Base-by-base conservation (phyloP, 371 early-diverging fungal species). In the Mortierella sp. region DNA sequence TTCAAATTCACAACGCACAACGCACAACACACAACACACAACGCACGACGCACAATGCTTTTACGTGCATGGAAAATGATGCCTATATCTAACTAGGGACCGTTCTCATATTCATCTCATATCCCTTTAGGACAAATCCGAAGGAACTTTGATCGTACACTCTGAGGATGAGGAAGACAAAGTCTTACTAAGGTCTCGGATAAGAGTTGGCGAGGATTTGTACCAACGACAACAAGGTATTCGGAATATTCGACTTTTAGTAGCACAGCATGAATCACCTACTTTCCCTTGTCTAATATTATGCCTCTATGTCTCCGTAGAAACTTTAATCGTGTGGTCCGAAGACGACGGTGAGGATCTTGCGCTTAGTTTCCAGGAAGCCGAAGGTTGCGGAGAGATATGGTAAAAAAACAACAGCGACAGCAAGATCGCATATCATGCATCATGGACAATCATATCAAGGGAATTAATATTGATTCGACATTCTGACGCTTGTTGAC, bases 241-340 rank as follows among this genome's bases (percentile, higher is more conserved):
- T 39, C n/a, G 26, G 35, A 16, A 20, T 60, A 2, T 2, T 3
- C 3, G 20, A 22, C n/a, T 10, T 11, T 37, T 26, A 10, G 5
- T n/a, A 37, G 9, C 20, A 37, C 6, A 60, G 0, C 47, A 30
- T 30, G 12, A 26, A 20, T 57, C 12, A 22, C 2, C 22, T n/a
- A 58, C 67, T 28, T 14, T 11, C n/a, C 5, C 43, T 22, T 59
- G 37, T 20, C 39, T 47, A 35, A 24, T 54, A 22, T 14, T 40
- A 32, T 22, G 18, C 2, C 9, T 45, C 37, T 47, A 6, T 72
- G 28, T 45, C 2, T 49, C 62, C 16, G 37, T 86, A 96, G 97
- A 92, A 26, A 96, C 96, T 8, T 78, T 96, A 72, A 95, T 97
- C 84, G 93, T 95, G n/a, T 97, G 97, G 97, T 93, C 95, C 18